Evolutionary conservation across 106 monocot genomes (phyloP).

Genomic region (Dioscorea zingiberensis): DNA sequence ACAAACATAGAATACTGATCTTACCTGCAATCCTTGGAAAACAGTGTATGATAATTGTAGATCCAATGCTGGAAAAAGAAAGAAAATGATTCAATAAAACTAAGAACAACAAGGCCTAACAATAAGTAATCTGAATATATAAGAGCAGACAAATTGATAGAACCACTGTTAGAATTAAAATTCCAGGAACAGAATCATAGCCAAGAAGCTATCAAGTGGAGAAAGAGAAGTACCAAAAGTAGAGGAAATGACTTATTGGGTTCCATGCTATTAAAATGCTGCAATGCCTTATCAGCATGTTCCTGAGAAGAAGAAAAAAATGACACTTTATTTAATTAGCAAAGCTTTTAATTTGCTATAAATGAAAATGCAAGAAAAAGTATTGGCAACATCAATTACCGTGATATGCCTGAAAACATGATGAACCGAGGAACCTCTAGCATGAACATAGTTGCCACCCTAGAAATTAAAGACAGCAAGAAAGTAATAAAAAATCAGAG

Average conservation of each 20-base stretch:
- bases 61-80: slow-evolving; percentile 74
- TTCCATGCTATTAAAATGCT: slow-evolving; percentile 60
- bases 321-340: neutral
- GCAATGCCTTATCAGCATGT: slow-evolving; percentile 80
- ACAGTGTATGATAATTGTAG: slow-evolving; percentile 68
- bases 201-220: neutral
- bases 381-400: slow-evolving; percentile 35
- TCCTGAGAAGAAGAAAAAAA: slow-evolving; percentile 42
- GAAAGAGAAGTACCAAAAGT: slow-evolving; percentile 52
- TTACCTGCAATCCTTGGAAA: slow-evolving; percentile 77
- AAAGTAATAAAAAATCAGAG: neutral
- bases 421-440: slow-evolving; percentile 69
- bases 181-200: too few species aligned
- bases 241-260: slow-evolving; percentile 41
- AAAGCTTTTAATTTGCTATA: neutral
- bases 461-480: slow-evolving; percentile 13
- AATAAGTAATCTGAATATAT: neutral
- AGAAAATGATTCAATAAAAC: neutral
- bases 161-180: too few species aligned
- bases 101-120: neutral
- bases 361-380: neutral
- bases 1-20: neutral
- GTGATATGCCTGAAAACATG: slow-evolving; percentile 71
- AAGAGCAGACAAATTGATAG: too few species aligned
- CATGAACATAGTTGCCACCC: slow-evolving; percentile 74